Conservation (phyloP, 2,329 filamentous ascomycete genomes). For the Nothomitra cinnamomea region DNA sequence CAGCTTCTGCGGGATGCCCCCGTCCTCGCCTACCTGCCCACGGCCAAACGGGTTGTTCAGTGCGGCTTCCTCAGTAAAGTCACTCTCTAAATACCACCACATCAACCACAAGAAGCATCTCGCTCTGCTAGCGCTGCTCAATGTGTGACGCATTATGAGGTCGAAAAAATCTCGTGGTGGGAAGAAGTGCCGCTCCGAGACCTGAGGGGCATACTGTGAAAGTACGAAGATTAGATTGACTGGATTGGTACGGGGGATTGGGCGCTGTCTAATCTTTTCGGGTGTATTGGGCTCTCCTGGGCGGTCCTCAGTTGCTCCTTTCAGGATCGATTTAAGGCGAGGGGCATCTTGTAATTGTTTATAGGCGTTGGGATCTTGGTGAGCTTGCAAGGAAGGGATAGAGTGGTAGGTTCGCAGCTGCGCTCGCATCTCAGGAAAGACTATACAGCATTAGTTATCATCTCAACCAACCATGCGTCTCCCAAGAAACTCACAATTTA, state of each 20-base stretch:
- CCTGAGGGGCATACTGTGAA: constrained; percentile 72
- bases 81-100: constrained; percentile 97
- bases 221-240: constrained; percentile 96
- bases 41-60: constrained; percentile 78
- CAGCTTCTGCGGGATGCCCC: constrained; percentile 28
- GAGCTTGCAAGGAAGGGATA: constrained; percentile 87
- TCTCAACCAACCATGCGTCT: background rate
- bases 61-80: constrained; percentile 78
- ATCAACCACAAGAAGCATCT: constrained; percentile 91
- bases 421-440: constrained; percentile 98
- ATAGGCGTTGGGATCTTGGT: constrained; percentile 88
- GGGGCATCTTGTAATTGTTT: constrained; percentile 96
- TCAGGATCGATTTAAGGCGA: constrained; percentile 88
- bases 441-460: constrained; percentile 27
- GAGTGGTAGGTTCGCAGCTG: constrained; percentile 95
- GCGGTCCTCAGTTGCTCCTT: constrained; percentile 80
- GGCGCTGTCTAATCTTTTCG: constrained; percentile 56
- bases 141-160: constrained; percentile 76
- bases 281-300: constrained; percentile 66
- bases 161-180: constrained; percentile 84
- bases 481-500: constrained; percentile 57
- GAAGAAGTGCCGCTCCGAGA: constrained; percentile 85
- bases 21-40: constrained; percentile 27
- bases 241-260: constrained; percentile 74
- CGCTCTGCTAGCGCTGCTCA: constrained; percentile 68